These are phyloP conservation scores for Calocybe indica DNA, from an alignment of 768 basidiomycete genomes.

Conservation along the genomic window DNA sequence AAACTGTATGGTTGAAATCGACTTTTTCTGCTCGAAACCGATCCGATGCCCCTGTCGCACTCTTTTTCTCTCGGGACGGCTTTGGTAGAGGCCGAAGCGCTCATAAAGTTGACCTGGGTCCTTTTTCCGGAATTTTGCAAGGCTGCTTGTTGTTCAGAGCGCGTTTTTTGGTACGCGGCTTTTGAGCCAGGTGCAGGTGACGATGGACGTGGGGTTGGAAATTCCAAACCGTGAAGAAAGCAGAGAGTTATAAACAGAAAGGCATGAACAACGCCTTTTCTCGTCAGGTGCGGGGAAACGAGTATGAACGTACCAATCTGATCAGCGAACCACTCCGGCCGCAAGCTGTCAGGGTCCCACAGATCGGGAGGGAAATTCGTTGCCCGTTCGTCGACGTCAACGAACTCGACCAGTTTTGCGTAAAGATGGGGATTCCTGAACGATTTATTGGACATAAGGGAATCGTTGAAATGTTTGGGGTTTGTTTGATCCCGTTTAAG, in stretches of 20 bases:
- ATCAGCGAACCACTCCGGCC: conserved; percentile 70
- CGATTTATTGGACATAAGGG: conserved; percentile 85
- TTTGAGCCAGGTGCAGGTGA: conserved; percentile 22
- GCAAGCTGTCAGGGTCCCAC: conserved; percentile 68
- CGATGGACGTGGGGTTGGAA: conserved; percentile 8
- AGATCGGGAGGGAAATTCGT: conserved; percentile 71
- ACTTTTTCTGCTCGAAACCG: conserved; percentile 17
- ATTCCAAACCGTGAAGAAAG: background rate
- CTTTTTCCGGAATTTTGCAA: conserved; percentile 51
- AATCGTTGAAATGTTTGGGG: conserved; percentile 93
- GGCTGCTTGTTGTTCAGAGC: conserved; percentile 53
- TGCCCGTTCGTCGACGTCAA: conserved; percentile 84
- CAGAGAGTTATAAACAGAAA: background rate
- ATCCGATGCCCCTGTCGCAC: conserved; percentile 2
- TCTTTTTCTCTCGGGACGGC: conserved; percentile 10
- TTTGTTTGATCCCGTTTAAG: conserved; percentile 58
- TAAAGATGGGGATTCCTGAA: conserved; percentile 98
- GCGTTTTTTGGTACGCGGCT: conserved; percentile 60
- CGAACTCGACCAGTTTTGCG: conserved; percentile 89
- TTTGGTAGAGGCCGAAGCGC: conserved; percentile 8
- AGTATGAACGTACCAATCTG: conserved; percentile 60
- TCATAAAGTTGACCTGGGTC: conserved; percentile 56
- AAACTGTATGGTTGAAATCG: conserved; percentile 23
- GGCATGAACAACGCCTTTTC: background rate
- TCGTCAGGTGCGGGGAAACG: background rate